Conservation (phyloP, 1,284 basidiomycete genomes). For the Cystobasidium pallidum region DNA sequence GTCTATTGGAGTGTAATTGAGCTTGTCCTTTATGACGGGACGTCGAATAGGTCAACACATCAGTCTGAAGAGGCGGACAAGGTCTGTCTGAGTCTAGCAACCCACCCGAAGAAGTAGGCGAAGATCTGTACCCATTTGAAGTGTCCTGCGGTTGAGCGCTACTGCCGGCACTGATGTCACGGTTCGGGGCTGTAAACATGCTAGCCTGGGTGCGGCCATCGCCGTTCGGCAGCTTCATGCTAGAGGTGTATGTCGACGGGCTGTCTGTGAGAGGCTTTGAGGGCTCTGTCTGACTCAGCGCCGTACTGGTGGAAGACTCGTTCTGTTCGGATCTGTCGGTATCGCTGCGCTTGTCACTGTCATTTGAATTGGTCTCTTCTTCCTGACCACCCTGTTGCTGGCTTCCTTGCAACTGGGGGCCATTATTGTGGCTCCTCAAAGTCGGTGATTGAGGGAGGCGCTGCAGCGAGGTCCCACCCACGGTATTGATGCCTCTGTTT, state of each 20-base stretch:
- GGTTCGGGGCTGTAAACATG: not conserved
- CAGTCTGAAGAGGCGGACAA: not conserved
- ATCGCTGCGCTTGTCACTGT: constrained; percentile 27
- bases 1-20: constrained; percentile 1
- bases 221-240: constrained; percentile 15
- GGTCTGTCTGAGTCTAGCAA: not conserved
- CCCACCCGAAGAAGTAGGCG: constrained; percentile 5
- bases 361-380: constrained; percentile 1
- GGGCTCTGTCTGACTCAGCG: not conserved
- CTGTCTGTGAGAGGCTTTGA: constrained; percentile 5
- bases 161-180: not conserved
- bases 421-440: not conserved
- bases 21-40: not conserved
- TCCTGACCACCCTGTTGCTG: constrained; percentile 10
- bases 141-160: not conserved
- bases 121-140: constrained; percentile 4
- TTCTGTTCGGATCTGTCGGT: constrained; percentile 13
- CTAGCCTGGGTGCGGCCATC: constrained; percentile 2
- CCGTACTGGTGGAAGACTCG: constrained; percentile 1
- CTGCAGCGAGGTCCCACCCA: not conserved
- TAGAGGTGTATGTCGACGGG: not conserved
- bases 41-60: too few relatives aligned
- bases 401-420: not conserved
- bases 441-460: not conserved
- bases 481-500: not conserved